phyloP scores from a whole-genome alignment of 2,329 filamentous ascomycete genomes.

The Colletotrichum sp. region DNA sequence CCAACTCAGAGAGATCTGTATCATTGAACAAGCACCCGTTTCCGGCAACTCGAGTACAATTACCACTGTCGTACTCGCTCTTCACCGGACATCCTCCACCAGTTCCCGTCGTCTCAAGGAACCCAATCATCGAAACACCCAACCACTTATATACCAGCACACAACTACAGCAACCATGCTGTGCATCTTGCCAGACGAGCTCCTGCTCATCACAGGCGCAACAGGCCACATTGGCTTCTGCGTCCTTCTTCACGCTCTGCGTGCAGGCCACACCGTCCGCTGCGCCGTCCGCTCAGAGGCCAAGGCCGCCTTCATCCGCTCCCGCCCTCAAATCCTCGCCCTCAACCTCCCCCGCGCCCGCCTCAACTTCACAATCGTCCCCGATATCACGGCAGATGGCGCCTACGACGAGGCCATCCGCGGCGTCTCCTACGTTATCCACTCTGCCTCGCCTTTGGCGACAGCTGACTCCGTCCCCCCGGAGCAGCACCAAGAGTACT shows the following conservation, averaged over 20 bases:
- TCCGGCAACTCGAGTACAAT: background rate
- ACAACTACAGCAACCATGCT: slow-evolving; percentile 1
- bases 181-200: slow-evolving; percentile 17
- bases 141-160: background rate
- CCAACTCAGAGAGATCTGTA: background rate
- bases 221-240: slow-evolving; percentile 36
- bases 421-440: slow-evolving; percentile 42
- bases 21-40: background rate
- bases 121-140: background rate
- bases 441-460: slow-evolving; percentile 33
- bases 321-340: slow-evolving; percentile 12
- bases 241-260: slow-evolving; percentile 29
- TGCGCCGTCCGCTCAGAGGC: slow-evolving; percentile 32
- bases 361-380: slow-evolving; percentile 36
- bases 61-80: background rate
- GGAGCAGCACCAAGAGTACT: slow-evolving; percentile 53
- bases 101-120: background rate
- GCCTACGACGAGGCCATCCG: slow-evolving; percentile 48
- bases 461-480: slow-evolving; percentile 62
- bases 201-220: slow-evolving; percentile 32
- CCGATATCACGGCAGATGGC: slow-evolving; percentile 38
- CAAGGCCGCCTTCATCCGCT: slow-evolving; percentile 19
- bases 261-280: slow-evolving; percentile 32
- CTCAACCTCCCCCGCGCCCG: slow-evolving; percentile 21
- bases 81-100: background rate